phyloP scores from a whole-genome alignment of 2,329 filamentous ascomycete species.

The Macroventuria anomochaeta region DNA sequence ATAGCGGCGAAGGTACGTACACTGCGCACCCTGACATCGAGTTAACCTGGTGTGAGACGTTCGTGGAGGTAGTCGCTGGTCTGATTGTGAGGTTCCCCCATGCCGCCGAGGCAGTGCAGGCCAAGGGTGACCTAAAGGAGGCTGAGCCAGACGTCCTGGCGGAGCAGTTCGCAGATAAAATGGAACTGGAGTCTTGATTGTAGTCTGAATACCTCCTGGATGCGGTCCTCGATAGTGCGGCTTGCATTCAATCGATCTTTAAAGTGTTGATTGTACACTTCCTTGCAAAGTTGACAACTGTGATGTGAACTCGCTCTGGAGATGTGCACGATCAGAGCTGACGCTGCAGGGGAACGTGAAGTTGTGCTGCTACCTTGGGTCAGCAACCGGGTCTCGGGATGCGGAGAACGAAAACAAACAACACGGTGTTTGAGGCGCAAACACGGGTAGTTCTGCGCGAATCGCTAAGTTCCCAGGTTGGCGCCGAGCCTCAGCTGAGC shows the following conservation, averaged over 20 bases:
- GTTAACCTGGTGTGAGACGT: conserved; percentile 2
- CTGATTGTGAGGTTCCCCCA: background rate
- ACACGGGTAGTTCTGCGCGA: conserved; percentile 1
- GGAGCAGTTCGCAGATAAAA: background rate
- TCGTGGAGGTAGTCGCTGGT: background rate
- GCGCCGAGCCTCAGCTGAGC: conserved; percentile 13
- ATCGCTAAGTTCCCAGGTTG: conserved; percentile 1
- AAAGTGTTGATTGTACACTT: too few relatives aligned
- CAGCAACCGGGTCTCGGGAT: conserved; percentile 4
- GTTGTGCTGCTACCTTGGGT: background rate
- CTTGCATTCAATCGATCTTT: too few relatives aligned
- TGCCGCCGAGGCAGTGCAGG: background rate
- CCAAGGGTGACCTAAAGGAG: background rate
- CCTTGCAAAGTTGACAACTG: too few relatives aligned
- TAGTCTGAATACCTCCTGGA: background rate
- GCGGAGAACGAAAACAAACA: background rate
- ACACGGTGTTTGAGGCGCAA: conserved; percentile 3
- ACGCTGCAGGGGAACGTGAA: too few relatives aligned
- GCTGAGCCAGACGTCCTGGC: background rate
- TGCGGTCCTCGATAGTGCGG: background rate
- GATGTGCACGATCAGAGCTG: too few relatives aligned
- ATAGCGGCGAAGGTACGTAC: background rate
- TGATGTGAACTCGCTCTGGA: too few relatives aligned
- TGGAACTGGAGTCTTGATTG: background rate
- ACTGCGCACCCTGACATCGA: background rate